Percentiles rank a stretch among this genome's conserved stretches.
Conservation (phyloP, 495 filamentous ascomycete species). For the Immersiella caudata region DNA sequence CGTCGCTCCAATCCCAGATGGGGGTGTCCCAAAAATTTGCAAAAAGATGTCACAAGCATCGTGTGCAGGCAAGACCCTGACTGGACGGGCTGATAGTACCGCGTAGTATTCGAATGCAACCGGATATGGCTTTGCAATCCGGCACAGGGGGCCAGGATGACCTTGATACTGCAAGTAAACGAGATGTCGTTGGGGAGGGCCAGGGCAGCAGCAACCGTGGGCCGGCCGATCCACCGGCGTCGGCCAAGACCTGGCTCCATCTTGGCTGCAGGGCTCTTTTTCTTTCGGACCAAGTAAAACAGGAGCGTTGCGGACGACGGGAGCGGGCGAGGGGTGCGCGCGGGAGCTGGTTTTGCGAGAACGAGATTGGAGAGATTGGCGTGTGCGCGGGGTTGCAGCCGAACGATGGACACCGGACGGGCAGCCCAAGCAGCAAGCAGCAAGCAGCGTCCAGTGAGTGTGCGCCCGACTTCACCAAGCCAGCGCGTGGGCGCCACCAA, state of each 20-base stretch:
- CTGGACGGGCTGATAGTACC: background rate
- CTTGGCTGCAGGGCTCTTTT: constrained; percentile 25
- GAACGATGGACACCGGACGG: background rate
- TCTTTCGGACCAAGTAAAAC: constrained; percentile 3
- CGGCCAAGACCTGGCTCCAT: constrained; percentile 22
- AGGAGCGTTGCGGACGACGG: too few relatives aligned
- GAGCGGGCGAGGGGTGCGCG: constrained; percentile 10
- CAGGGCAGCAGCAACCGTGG: constrained; percentile 11
- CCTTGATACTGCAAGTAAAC: constrained; percentile 4
- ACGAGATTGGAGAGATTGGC: constrained; percentile 9
- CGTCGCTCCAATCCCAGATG: background rate
- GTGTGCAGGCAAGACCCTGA: background rate
- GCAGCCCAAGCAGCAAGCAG: constrained; percentile 6
- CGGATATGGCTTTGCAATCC: constrained; percentile 17
- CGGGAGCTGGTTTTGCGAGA: background rate
- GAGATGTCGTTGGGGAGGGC: constrained; percentile 18
- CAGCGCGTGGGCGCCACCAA: constrained; percentile 27
- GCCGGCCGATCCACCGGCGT: constrained; percentile 29
- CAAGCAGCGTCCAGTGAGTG: too few relatives aligned
- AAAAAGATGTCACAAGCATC: too few relatives aligned
- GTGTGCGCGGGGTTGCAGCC: constrained; percentile 26
- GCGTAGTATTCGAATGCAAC: constrained; percentile 5
- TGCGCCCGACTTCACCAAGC: too few relatives aligned
- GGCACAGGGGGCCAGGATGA: constrained; percentile 7
- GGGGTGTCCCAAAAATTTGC: too few relatives aligned